Evolutionary conservation across 306 rosid genomes (phyloP), one percentile per base, ranked within the genome.

Genomic region (Cicer pinnatifidum): DNA sequence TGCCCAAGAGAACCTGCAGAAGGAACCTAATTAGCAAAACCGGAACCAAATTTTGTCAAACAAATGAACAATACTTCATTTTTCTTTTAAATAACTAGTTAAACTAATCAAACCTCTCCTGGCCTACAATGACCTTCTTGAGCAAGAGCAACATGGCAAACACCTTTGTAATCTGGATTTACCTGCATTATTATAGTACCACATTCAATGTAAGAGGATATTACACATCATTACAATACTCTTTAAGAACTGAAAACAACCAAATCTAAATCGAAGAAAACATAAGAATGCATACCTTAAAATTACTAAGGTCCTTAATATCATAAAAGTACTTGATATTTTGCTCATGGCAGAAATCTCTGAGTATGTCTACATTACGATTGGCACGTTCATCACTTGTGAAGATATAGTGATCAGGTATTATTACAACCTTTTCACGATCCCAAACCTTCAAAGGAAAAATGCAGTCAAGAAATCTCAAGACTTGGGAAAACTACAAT

Each of bases 101-200:
- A 59, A 85, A 76, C 23, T 40, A 65, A 78, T 47, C 75, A 28
- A 78, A 87, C 98, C 98, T 93, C 98, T 82, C 98, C 98, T 10
- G 98, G 98, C 86, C 98, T 89, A 75, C 96, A 89, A 78, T 93
- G 98, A 82, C 98, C 98, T 89, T 93, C 98, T 88, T 93, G 98
- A 41, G 98, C 98, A 86, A 93, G 96, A 59, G 97, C 98, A 54
- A 93, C 6, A 41, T 93, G 98, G 81, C 98, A 93, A 46, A 93
- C 98, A 59, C 98, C 98, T 84, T 93, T 93, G 85, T 91, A 93
- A 81, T 93, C 98, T 7, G 97, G 98, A 88, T 93, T 93, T 73
- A 84, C 98, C 98, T 93, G 82, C 78, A 78, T 70, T 59, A 16
- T 80, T 67, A 83, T 71, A 71, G 33, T 47, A 69, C 41, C 72